Conservation (phyloP, 2,329 filamentous ascomycete genomes). For the Trichoderma atroviride region DNA sequence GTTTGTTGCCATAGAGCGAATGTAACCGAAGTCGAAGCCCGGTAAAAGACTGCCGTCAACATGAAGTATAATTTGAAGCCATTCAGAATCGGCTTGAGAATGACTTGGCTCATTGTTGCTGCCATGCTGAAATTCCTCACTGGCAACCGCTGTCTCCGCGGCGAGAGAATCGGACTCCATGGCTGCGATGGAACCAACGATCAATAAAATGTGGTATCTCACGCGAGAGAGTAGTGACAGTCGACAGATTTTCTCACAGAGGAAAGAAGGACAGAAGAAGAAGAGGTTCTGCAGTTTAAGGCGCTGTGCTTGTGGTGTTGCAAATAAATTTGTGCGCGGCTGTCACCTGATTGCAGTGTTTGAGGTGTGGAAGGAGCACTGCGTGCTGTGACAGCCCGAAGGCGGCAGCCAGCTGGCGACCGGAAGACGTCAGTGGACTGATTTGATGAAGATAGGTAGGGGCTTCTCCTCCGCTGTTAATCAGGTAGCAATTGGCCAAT, state of each 20-base stretch:
- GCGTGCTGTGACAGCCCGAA: background rate
- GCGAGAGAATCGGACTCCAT: background rate
- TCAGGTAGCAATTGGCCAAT: too few relatives aligned
- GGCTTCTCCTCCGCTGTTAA: too few relatives aligned
- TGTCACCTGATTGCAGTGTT: background rate
- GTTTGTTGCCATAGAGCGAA: background rate
- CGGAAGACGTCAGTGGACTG: background rate
- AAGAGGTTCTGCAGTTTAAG: background rate
- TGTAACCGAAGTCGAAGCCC: background rate
- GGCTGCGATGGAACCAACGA: background rate
- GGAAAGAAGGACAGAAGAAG: background rate
- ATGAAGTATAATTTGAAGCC: background rate
- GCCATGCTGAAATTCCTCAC: background rate
- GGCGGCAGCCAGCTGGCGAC: background rate
- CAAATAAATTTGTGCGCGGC: background rate
- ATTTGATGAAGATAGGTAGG: background rate
- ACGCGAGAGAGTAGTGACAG: background rate
- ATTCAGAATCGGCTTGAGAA: background rate
- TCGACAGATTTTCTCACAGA: background rate
- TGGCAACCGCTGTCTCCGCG: background rate
- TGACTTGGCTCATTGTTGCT: background rate
- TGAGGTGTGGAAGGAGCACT: background rate
- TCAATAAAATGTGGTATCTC: background rate
- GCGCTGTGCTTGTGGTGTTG: background rate
- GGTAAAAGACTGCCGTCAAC: background rate